Base-by-base conservation (phyloP, 371 early-diverging fungal genomes). In the Capniomyces stellatus region DNA sequence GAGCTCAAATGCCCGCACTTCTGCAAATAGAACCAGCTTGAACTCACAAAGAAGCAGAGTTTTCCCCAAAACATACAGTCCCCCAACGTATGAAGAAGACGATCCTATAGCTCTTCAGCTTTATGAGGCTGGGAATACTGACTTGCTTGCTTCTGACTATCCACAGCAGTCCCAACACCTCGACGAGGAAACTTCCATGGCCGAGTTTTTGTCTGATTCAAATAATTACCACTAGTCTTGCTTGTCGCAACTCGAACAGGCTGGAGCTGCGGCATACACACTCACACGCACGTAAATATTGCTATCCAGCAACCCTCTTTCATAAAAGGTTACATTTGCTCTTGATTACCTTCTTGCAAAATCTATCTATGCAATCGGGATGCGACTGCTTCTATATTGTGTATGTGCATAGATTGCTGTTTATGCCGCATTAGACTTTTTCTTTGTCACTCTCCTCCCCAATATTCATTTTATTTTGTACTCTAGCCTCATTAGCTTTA, bases 61-160 rank as follows among this genome's bases (percentile, higher is more conserved):
- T 41, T 43, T 29, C 47, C 54, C 29, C 23, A 30, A 6, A 43
- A 29, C 19, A 52, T 55, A 28, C 55, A 53, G n/a, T 3, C 67
- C 67, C 28, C 67, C 67, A 0, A 54, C 51, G 3, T 67, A 67
- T 41, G 57, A 66, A 44, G 55, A 60, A 51, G 57, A 64, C 29
- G 67, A 67, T 49, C 67, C 67, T 19, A 67, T 67, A 24, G 67
- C 67, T 1, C 54, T 53, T 13, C 67, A 67, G 51, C 51, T 67
- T 29, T 54, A 63, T 1, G 67, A 67, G 51, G 67, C 67, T 1
- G 67, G 67, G n/a, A 43, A 15, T 4, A 52, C 30, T 23, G 8
- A 23, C 13, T 19, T 47, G 19, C 15, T 40, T 15, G 13, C 40
- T 47, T 19, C 47, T 47, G 19, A 21, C 13, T 19, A 13, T 47